phyloP scores from a whole-genome alignment of 2,329 filamentous ascomycete genomes.

The Epichloe aotearoae region DNA sequence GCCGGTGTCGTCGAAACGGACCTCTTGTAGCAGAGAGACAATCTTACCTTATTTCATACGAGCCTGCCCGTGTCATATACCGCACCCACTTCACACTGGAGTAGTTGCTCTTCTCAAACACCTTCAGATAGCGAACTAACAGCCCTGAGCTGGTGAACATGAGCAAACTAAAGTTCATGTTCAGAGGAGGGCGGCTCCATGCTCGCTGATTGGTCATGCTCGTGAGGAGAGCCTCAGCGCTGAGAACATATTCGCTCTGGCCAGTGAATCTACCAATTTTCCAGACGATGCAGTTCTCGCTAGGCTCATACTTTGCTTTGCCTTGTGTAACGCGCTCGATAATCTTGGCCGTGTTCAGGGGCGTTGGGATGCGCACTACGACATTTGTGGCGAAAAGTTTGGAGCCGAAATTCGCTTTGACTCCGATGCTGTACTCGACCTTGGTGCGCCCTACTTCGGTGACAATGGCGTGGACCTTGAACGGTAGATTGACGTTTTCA shows the following conservation, averaged over 20 bases:
- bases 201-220: constrained; percentile 98
- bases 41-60: constrained; percentile 81
- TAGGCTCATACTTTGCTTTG: constrained; percentile 96
- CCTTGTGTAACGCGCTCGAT: constrained; percentile 88
- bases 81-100: constrained; percentile 98
- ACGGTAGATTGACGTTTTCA: constrained; percentile 95
- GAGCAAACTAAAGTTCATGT: constrained; percentile 79
- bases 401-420: constrained; percentile 90
- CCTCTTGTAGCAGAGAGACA: no score
- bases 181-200: constrained; percentile 88
- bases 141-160: constrained; percentile 97
- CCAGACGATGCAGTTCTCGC: constrained; percentile 97
- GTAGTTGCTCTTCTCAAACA: constrained; percentile 99
- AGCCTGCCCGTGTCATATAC: constrained; percentile 96
- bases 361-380: constrained; percentile 83
- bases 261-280: constrained; percentile 97
- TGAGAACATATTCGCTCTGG: constrained; percentile 92
- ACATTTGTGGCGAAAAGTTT: constrained; percentile 98
- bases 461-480: constrained; percentile 97
- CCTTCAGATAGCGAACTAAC: constrained; percentile 88
- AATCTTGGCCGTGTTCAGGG: constrained; percentile 89
- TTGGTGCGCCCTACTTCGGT: constrained; percentile 95
- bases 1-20: not conserved
- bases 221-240: constrained; percentile 82
- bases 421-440: constrained; percentile 95